phyloP scores from a whole-genome alignment of 2,329 filamentous ascomycete species.

The Fusarium sp. region DNA sequence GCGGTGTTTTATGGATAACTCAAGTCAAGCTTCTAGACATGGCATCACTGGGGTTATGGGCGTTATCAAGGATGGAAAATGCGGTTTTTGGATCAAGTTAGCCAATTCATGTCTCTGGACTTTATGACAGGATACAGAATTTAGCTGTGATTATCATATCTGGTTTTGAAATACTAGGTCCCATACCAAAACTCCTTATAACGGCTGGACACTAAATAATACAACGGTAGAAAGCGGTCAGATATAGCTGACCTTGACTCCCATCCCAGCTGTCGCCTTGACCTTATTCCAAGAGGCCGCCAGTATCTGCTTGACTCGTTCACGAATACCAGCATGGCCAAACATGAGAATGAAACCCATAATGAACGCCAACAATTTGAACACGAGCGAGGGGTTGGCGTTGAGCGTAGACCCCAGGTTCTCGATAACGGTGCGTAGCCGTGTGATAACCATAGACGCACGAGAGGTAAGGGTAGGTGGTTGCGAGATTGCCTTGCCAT shows the following conservation, averaged over 20 bases:
- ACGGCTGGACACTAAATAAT: slow-evolving; percentile 42
- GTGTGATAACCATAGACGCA: slow-evolving; percentile 65
- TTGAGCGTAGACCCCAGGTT: slow-evolving; percentile 63
- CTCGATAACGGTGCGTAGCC: slow-evolving; percentile 64
- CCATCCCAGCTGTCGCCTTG: slow-evolving; percentile 90
- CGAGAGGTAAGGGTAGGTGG: slow-evolving; percentile 57
- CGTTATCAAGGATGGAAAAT: slow-evolving; percentile 29
- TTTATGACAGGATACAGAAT: slow-evolving; percentile 21
- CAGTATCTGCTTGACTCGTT: slow-evolving; percentile 77
- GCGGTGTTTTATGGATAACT: slow-evolving; percentile 24
- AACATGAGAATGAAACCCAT: slow-evolving; percentile 82
- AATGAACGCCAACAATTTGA: slow-evolving; percentile 80
- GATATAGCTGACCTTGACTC: slow-evolving; percentile 97
- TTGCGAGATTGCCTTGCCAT: slow-evolving; percentile 44
- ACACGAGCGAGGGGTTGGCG: slow-evolving; percentile 67
- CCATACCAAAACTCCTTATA: slow-evolving; percentile 45
- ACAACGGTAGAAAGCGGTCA: slow-evolving; percentile 55
- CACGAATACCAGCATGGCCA: slow-evolving; percentile 78
- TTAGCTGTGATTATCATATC: slow-evolving; percentile 28
- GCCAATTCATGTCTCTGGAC: slow-evolving; percentile 18
- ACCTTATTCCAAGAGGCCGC: slow-evolving; percentile 83
- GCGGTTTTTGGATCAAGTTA: slow-evolving; percentile 18
- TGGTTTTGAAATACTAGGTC: slow-evolving; percentile 25
- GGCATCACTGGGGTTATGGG: slow-evolving; percentile 41
- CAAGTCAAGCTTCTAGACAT: slow-evolving; percentile 25